Evolutionary conservation across 306 rosid species (phyloP), one percentile per base, ranked within the genome.

Genomic region (Cicer yamashitae): DNA sequence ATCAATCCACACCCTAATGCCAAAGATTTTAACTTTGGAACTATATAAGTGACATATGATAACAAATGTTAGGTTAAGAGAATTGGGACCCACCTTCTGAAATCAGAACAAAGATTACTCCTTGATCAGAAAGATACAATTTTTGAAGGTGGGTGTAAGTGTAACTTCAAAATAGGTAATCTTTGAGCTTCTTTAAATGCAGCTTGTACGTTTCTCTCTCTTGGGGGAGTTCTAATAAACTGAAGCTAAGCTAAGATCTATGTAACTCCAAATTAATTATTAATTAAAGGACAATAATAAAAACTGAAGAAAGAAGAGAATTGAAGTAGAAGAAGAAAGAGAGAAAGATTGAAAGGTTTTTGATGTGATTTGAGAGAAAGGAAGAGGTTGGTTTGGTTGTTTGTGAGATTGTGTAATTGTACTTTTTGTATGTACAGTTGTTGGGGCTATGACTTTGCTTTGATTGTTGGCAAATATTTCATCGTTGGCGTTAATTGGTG

Each of bases 201-300:
- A 69, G 74, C 83, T 48, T 57, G 64, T 70, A 45, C 70, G 34
- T 40, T 80, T 38, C 9, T 37, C 10, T 6, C 7, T 22, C 1
- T 30, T 60, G 66, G n/a, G 12, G 17, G 43, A 60, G 17, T 45
- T 70, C 47, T 58, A 10, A 73, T 25, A 60, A 82, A 71, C 83
- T 43, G 77, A 75, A 43, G 9, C 60, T 37, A n/a, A 67, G 25
- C 75, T 73, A 74, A 82, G 90, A 91, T 86, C 90, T 87, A 74
- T 64, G 75, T 73, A 73, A 72, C 62, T 75, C 75, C 73, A 82
- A 77, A 30, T 30, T 30, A 30, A 30, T 30, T 30, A 30, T 30
- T 30, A 30, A 30, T 30, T 30, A 30, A 30, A 30, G 34, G 34
- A 30, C 34, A 3, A 30, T 2, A 30, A 30, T 30, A 30, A 30